These are phyloP conservation scores for Fusarium newnesense DNA, from an alignment of 2,329 filamentous ascomycete genomes.

Conservation along the genomic window DNA sequence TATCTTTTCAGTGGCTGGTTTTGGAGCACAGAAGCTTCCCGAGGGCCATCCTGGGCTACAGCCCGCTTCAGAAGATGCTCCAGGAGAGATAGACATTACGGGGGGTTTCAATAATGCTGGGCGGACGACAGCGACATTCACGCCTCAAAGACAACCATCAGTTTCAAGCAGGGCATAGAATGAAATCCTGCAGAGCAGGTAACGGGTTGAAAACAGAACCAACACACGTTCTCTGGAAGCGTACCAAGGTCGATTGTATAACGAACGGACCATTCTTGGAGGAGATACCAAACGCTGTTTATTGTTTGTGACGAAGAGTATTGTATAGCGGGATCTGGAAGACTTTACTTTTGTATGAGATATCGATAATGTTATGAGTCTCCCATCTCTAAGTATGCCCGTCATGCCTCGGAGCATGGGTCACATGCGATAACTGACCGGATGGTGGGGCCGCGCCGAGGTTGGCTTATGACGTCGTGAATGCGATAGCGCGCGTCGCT, in stretches of 20 bases:
- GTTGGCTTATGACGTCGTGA: slow-evolving; percentile 37
- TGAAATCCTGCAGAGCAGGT: not conserved
- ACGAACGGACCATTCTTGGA: not conserved
- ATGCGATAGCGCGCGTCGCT: slow-evolving; percentile 11
- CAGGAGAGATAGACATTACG: slow-evolving; percentile 65
- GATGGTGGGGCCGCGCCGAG: slow-evolving; percentile 15
- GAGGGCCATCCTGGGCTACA: slow-evolving; percentile 59
- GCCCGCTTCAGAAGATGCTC: slow-evolving; percentile 64
- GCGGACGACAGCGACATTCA: slow-evolving; percentile 58
- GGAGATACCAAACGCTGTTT: not conserved
- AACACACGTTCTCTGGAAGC: not conserved
- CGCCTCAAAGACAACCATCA: slow-evolving; percentile 57
- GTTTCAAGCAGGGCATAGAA: slow-evolving; percentile 59
- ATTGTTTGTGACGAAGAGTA: not conserved
- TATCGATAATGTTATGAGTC: not conserved
- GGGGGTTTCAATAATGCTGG: slow-evolving; percentile 51
- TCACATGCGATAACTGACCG: slow-evolving; percentile 30
- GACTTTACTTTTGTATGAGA: not conserved
- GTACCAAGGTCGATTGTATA: not conserved
- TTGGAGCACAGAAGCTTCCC: slow-evolving; percentile 64
- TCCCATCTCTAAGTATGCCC: not conserved
- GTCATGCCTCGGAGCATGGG: slow-evolving; percentile 22
- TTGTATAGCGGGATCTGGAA: not conserved
- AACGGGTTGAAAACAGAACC: not conserved
- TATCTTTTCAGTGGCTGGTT: slow-evolving; percentile 70